Evolutionary conservation across 169 alveolate species (phyloP), one percentile per base, ranked within the genome.

Genomic region (Miamiensis avidus): DNA sequence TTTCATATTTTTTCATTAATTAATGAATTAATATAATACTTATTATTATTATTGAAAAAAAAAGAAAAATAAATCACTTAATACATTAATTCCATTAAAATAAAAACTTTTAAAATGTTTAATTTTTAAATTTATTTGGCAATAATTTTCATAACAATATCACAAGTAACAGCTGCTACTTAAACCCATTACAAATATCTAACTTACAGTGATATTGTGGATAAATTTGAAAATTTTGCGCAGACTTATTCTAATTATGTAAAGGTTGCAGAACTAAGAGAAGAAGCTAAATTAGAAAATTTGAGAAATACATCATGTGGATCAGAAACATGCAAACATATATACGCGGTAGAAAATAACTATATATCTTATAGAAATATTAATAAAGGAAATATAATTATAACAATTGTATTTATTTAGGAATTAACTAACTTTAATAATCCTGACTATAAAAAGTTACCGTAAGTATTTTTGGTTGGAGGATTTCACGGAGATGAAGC

Each of bases 401-500:
- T n/a, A n/a, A n/a, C n/a, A n/a, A n/a, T n/a, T n/a, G n/a, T n/a
- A n/a, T n/a, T n/a, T 49, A 49, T 11, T 49, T 49, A 49, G 69
- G 69, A 49, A 49, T 16, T 79, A 20, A 49, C 84, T 27, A 79
- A 79, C 65, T 79, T 34, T 33, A 34, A 69, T 64, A 74, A 79
- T 16, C 76, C 75, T n/a, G 64, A 64, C 28, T 74, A 79, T 79
- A 49, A 27, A 27, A 49, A 79, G 1, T 49, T 49, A 49, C 34
- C 84, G 16, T 65, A 79, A 31, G 31, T 76, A 15, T 79, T 79
- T 28, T 49, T 79, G 26, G 29, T 74, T 0, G 84, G 84, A 0
- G 65, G 65, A n/a, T 79, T 79, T 79, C 84, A 79, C 29, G 84
- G 84, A n/a, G 76, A 79, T 79, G 84, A 79, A 29, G 74, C 31